Percentiles rank a stretch among this genome's conserved stretches.
These are phyloP conservation scores for Odonthalia washingtoniensis DNA, from an alignment of 31 red algal genomes.

Conservation along the genomic window DNA sequence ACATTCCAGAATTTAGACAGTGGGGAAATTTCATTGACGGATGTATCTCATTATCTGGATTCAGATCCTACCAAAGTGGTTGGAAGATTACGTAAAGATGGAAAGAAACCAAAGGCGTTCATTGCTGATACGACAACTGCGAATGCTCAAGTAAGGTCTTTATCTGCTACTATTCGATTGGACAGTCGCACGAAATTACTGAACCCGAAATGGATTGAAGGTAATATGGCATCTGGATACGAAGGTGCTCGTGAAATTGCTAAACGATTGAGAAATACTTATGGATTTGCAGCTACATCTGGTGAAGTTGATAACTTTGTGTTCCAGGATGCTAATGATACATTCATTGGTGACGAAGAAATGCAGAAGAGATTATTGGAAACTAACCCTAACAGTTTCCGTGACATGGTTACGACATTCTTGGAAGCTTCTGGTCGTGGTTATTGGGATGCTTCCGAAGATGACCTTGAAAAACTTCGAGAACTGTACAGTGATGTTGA, in stretches of 20 bases:
- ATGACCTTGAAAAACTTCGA: slow-evolving; percentile 91
- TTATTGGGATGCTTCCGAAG: slow-evolving; percentile 98
- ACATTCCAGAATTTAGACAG: slow-evolving; percentile 99
- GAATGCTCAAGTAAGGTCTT: slow-evolving; percentile 90
- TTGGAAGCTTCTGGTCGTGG: slow-evolving; percentile 95
- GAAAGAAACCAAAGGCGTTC: slow-evolving; percentile 92
- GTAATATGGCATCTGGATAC: slow-evolving; percentile 92
- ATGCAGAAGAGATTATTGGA: slow-evolving; percentile 96
- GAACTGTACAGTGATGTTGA: slow-evolving; percentile 99
- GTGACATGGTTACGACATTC: slow-evolving; percentile 97
- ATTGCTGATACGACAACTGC: slow-evolving; percentile 98
- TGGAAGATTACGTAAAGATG: slow-evolving; percentile 84
- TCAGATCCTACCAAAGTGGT: slow-evolving; percentile 96
- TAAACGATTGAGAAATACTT: slow-evolving; percentile 96
- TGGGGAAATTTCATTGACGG: slow-evolving; percentile 96
- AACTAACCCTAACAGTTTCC: slow-evolving; percentile 96
- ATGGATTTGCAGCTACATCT: slow-evolving; percentile 95
- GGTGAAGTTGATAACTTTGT: slow-evolving; percentile 99
- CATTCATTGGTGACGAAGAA: slow-evolving; percentile 96
- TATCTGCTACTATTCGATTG: slow-evolving; percentile 95
- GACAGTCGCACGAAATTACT: slow-evolving; percentile 98
- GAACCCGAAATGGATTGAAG: slow-evolving; percentile 99
- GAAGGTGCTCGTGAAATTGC: slow-evolving; percentile 96
- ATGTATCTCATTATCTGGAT: slow-evolving; percentile 99
- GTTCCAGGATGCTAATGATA: slow-evolving; percentile 98